Evolutionary conservation across 192 early-diverging fungal species (phyloP).

Genomic region (Gigaspora rosea): DNA sequence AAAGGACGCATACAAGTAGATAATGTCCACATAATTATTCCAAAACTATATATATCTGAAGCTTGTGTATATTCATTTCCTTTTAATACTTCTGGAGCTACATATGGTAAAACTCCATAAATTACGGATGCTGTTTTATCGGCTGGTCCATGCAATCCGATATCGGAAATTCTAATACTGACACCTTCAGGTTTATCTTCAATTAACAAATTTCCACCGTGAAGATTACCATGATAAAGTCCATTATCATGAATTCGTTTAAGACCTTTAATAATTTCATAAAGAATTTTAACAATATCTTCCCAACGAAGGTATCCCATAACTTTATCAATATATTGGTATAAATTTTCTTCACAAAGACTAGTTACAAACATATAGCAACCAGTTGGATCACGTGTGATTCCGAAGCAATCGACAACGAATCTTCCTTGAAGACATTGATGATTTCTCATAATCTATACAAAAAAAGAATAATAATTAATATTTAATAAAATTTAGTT

Average conservation of each 20-base stretch:
- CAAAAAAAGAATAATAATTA: neutral
- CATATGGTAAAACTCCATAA: conserved; percentile 41
- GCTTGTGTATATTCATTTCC: neutral
- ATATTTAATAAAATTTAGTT: neutral
- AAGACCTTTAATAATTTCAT: neutral
- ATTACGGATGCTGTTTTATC: neutral
- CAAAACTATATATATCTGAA: conserved; percentile 33
- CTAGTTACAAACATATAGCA: neutral
- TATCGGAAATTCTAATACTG: conserved; percentile 2
- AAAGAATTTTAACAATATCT: neutral
- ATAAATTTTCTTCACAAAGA: neutral
- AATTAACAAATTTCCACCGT: conserved; percentile 10
- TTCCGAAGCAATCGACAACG: neutral
- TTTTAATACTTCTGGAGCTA: conserved; percentile 38
- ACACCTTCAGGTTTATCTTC: neutral
- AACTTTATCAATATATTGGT: neutral
- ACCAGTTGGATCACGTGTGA: neutral
- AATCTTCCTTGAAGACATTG: neutral
- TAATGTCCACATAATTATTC: too few relatives aligned
- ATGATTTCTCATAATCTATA: neutral
- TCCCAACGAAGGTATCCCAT: neutral
- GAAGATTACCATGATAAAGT: conserved; percentile 10
- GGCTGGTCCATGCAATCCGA: neutral
- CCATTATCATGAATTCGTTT: too few relatives aligned
- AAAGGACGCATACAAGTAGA: conserved; percentile 38